Conservation (phyloP, 108 stramenopile genomes). For the Stephanodiscus minutulus region DNA sequence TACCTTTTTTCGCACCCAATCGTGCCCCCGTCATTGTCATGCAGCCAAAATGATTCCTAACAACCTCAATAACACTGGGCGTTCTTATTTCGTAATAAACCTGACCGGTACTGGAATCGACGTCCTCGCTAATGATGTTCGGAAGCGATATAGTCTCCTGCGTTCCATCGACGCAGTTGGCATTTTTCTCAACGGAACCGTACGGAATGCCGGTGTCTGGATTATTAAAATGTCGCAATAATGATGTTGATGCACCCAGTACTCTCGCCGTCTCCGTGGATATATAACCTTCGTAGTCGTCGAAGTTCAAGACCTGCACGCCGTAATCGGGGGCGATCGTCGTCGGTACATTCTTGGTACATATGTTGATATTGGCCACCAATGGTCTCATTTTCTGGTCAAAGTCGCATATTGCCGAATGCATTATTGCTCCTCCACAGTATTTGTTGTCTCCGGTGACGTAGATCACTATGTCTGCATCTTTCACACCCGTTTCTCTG, state of each 20-base stretch:
- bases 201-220: constrained; percentile 32
- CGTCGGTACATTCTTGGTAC: constrained; percentile 34
- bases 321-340: background rate
- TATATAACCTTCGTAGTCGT: constrained; percentile 28
- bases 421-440: constrained; percentile 42
- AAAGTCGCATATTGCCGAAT: constrained; percentile 51
- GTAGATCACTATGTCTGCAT: constrained; percentile 46
- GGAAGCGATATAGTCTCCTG: constrained; percentile 39
- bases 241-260: constrained; percentile 42
- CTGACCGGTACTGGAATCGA: constrained; percentile 13
- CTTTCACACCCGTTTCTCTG: constrained; percentile 36
- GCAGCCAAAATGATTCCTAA: constrained; percentile 83
- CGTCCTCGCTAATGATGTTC: constrained; percentile 29
- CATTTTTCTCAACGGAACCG: constrained; percentile 22
- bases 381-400: constrained; percentile 49
- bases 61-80: constrained; percentile 69
- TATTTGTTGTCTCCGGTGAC: constrained; percentile 43
- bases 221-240: constrained; percentile 37
- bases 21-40: constrained; percentile 73
- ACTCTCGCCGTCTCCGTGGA: constrained; percentile 42
- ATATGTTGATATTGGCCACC: constrained; percentile 50
- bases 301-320: constrained; percentile 6
- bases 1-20: constrained; percentile 43
- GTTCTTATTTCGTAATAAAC: constrained; percentile 65
- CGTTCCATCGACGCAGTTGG: constrained; percentile 41